Conservation (phyloP, 345 rosid genomes). For the Gossypium longicalyx region DNA sequence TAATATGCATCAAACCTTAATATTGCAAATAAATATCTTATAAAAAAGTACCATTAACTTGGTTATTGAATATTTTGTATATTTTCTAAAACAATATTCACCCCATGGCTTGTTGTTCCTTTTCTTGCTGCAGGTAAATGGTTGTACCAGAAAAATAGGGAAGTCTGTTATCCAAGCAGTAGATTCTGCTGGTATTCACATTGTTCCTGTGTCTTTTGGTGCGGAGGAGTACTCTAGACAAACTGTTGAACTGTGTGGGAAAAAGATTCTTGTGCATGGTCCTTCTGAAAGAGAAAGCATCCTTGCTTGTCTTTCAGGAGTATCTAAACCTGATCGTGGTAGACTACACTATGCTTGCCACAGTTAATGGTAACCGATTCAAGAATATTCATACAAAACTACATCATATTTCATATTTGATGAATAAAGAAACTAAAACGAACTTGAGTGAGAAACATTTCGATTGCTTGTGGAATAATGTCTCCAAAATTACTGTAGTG, state of each 20-base stretch:
- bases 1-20: too few species aligned
- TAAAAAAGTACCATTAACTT: too few species aligned
- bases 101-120: neutral
- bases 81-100: neutral
- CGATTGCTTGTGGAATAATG: neutral
- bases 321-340: slow-evolving; percentile 75
- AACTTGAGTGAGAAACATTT: neutral
- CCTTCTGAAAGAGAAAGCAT: slow-evolving; percentile 65
- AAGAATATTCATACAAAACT: neutral
- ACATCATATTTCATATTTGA: neutral
- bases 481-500: neutral
- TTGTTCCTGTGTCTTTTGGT: slow-evolving; percentile 79
- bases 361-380: slow-evolving; percentile 64
- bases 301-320: slow-evolving; percentile 47
- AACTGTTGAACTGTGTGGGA: slow-evolving; percentile 62
- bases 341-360: slow-evolving; percentile 79
- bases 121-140: slow-evolving; percentile 58
- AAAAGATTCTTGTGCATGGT: slow-evolving; percentile 64
- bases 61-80: too few species aligned
- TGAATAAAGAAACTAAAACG: neutral
- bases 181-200: slow-evolving; percentile 70
- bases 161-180: slow-evolving; percentile 85
- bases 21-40: too few species aligned
- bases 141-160: slow-evolving; percentile 89
- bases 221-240: slow-evolving; percentile 56